Evolutionary conservation across 1,284 basidiomycete species (phyloP).

Genomic region (Cutaneotrichosporon cavernicola): DNA sequence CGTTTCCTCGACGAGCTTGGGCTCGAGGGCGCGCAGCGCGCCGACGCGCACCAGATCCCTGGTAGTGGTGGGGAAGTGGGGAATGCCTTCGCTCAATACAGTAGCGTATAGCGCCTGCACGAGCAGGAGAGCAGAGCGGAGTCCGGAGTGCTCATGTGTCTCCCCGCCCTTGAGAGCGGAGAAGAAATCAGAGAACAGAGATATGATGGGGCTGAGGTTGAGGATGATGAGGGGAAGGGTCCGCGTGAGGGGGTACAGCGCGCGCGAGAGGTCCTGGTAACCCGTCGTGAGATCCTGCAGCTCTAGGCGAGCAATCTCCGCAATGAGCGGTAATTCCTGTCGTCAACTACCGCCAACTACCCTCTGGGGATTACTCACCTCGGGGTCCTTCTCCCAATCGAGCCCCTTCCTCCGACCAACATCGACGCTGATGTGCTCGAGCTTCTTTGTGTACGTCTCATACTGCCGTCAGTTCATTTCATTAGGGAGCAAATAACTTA

Average conservation of each 20-base stretch:
- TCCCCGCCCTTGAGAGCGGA: constrained; percentile 42
- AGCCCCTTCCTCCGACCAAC: constrained; percentile 46
- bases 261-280: constrained; percentile 69
- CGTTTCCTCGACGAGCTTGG: constrained; percentile 47
- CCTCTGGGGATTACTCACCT: constrained; percentile 28
- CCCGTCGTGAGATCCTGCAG: constrained; percentile 70
- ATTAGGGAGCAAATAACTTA: constrained; percentile 19
- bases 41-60: constrained; percentile 42
- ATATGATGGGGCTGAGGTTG: constrained; percentile 66
- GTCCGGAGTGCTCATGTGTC: constrained; percentile 44
- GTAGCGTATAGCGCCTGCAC: constrained; percentile 55
- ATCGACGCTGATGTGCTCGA: constrained; percentile 48
- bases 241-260: constrained; percentile 63
- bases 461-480: constrained; percentile 32
- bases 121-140: constrained; percentile 46
- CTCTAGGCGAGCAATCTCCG: constrained; percentile 49
- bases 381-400: constrained; percentile 49
- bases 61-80: constrained; percentile 33
- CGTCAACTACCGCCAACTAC: constrained; percentile 33
- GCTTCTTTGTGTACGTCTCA: constrained; percentile 48
- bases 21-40: constrained; percentile 42
- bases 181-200: constrained; percentile 57
- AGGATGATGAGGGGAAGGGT: constrained; percentile 79
- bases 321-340: constrained; percentile 35
- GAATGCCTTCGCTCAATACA: constrained; percentile 44